Conservation (phyloP, 257 asterid genomes). For the Scutellaria minor region DNA sequence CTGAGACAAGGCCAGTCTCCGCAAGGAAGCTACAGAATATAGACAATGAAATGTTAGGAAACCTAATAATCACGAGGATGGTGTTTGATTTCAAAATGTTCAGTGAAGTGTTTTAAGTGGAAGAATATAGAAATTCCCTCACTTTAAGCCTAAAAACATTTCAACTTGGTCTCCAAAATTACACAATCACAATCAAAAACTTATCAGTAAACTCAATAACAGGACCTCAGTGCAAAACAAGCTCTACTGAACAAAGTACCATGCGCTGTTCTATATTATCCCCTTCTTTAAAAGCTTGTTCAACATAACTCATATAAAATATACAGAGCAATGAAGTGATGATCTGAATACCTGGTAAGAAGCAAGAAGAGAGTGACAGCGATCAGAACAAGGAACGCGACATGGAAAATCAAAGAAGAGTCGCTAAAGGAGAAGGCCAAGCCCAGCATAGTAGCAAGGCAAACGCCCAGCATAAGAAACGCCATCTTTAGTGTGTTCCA, state of each 20-base stretch:
- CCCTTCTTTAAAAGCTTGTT: too few relatives aligned
- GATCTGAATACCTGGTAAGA: conserved; percentile 59
- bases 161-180: too few relatives aligned
- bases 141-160: not conserved
- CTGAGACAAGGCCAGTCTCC: conserved; percentile 86
- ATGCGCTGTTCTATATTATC: too few relatives aligned
- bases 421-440: conserved; percentile 85
- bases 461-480: conserved; percentile 74
- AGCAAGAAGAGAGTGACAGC: conserved; percentile 81
- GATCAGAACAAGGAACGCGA: conserved; percentile 71
- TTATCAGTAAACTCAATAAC: not conserved
- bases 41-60: conserved; percentile 26
- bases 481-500: conserved; percentile 86
- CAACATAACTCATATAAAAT: not conserved
- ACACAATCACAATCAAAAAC: not conserved
- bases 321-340: not conserved
- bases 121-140: not conserved
- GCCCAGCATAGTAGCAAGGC: conserved; percentile 81
- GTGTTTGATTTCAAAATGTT: not conserved
- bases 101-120: too few relatives aligned
- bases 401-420: conserved; percentile 68
- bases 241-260: too few relatives aligned
- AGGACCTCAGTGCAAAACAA: too few relatives aligned
- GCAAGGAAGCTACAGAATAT: conserved; percentile 67
- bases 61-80: not conserved